These are phyloP conservation scores for Solanum aculeatissimum DNA, from an alignment of 305 asterid genomes.

Conservation along the genomic window DNA sequence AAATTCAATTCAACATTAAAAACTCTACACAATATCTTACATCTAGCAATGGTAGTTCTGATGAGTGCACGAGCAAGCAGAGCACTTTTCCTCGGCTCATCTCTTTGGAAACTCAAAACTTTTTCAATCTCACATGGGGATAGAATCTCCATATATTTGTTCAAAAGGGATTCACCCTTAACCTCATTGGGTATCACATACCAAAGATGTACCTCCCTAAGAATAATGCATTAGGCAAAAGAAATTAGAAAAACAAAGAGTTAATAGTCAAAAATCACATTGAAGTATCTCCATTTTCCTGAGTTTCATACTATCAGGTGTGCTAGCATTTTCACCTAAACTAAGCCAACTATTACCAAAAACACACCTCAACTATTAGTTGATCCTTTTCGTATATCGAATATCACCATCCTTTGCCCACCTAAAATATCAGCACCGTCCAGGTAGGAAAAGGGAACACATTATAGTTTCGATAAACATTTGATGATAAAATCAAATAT, in stretches of 20 bases:
- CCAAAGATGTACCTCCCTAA: not conserved
- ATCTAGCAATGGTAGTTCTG: conserved; percentile 80
- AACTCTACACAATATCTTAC: conserved; percentile 20
- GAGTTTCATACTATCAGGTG: not conserved
- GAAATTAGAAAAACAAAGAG: not conserved
- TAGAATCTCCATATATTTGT: conserved; percentile 45
- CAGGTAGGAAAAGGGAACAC: not conserved
- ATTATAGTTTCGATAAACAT: not conserved
- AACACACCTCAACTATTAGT: not conserved
- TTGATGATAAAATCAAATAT: too few species aligned
- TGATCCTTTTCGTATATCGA: not conserved
- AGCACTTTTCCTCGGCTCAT: conserved; percentile 56
- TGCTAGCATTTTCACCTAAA: too few species aligned
- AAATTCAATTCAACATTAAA: not conserved
- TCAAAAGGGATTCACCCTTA: conserved; percentile 40
- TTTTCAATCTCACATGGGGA: conserved; percentile 63
- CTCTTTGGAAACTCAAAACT: conserved; percentile 34
- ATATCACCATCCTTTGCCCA: not conserved
- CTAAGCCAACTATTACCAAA: not conserved
- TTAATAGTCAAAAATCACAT: not conserved
- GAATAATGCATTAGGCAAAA: not conserved
- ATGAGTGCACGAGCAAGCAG: conserved; percentile 70
- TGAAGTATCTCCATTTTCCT: not conserved
- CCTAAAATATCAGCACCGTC: too few species aligned
- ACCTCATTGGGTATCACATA: conserved; percentile 55